phyloP scores from a whole-genome alignment of 1,284 basidiomycete species.

The Pisolithus thermaeus region DNA sequence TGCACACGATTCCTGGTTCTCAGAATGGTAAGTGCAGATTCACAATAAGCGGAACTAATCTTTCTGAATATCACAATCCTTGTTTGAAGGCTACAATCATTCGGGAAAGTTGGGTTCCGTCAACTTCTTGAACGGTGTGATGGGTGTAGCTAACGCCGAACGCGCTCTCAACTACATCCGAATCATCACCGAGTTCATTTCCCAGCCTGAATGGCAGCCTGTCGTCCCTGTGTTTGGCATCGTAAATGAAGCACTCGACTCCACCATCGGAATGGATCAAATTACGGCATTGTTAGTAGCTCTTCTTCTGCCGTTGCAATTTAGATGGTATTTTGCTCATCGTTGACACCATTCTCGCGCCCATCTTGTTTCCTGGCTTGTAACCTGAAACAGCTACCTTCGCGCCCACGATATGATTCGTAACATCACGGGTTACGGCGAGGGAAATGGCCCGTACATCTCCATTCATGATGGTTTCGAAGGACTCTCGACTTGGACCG shows the following conservation, averaged over 20 bases:
- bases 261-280: conserved; percentile 39
- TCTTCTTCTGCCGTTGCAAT: neutral
- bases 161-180: conserved; percentile 63
- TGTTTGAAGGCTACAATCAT: conserved; percentile 39
- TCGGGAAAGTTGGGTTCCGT: conserved; percentile 42
- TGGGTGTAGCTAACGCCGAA: conserved; percentile 73
- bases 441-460: conserved; percentile 43
- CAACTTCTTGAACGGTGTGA: conserved; percentile 65
- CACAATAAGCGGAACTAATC: neutral
- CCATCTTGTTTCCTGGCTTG: conserved; percentile 13
- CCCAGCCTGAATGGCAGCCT: conserved; percentile 55
- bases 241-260: conserved; percentile 45
- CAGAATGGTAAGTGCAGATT: conserved; percentile 48
- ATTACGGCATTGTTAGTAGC: conserved; percentile 40
- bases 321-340: conserved; percentile 2
- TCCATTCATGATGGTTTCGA: conserved; percentile 62
- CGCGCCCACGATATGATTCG: conserved; percentile 64
- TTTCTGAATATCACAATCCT: neutral
- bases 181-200: conserved; percentile 63
- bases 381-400: conserved; percentile 36
- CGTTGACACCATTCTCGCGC: neutral
- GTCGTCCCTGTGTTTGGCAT: conserved; percentile 56
- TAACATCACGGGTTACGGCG: conserved; percentile 56
- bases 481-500: conserved; percentile 44
- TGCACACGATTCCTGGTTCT: conserved; percentile 74